A percentile compares a stretch with the other conserved stretches of the same genome.
These are phyloP conservation scores for Zhuliangozyma blackwelliae DNA, from an alignment of 1,139 yeast species.

Conservation along the genomic window DNA sequence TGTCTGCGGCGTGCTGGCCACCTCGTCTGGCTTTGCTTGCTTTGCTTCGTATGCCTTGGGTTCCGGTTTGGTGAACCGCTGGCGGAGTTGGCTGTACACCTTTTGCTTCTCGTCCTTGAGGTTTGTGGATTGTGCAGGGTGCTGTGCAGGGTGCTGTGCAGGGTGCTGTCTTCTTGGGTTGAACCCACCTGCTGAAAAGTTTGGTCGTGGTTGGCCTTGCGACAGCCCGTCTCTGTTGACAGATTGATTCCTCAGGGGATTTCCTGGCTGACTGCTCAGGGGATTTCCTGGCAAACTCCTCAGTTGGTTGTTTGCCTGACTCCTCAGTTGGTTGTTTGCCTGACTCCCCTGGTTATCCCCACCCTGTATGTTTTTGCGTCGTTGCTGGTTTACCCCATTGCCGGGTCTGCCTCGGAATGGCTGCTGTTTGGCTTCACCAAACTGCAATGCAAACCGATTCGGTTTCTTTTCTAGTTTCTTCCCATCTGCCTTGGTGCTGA, in stretches of 20 bases:
- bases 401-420: background rate
- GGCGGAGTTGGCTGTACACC: constrained; percentile 3
- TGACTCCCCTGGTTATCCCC: too few species aligned
- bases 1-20: background rate
- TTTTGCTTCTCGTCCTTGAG: constrained; percentile 1
- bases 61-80: constrained; percentile 1
- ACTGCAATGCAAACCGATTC: constrained; percentile 4
- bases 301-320: too few species aligned
- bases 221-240: too few species aligned
- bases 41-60: background rate
- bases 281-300: too few species aligned
- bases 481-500: background rate
- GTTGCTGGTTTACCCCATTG: background rate
- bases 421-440: constrained; percentile 1
- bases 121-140: background rate
- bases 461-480: background rate
- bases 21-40: background rate
- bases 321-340: too few species aligned
- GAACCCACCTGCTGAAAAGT: background rate
- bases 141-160: background rate
- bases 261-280: too few species aligned
- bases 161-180: constrained; percentile 4
- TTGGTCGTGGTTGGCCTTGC: too few species aligned
- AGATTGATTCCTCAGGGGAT: too few species aligned
- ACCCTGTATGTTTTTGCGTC: too few species aligned